Base-by-base conservation (phyloP, 805 yeast species). In the Kluyveromyces starmeri region DNA sequence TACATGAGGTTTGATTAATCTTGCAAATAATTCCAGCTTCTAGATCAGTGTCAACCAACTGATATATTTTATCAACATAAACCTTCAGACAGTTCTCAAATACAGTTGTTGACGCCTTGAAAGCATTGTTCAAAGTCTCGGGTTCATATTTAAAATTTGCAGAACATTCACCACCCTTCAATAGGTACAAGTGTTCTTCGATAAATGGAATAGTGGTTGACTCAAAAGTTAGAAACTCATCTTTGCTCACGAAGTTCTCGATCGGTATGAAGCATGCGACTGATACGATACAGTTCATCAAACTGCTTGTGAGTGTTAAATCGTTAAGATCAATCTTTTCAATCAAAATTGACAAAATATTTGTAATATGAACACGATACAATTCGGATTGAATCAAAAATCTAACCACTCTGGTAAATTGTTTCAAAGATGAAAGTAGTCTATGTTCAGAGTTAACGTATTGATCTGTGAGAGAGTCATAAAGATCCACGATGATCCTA, bases 291-390 rank as follows among this genome's bases (percentile, higher is more conserved):
- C 82, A 68, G 38, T 77, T 71, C 26, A 88, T 59, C 0, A 94
- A 71, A 34, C 74, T 69, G 11, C 76, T 65, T 0, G 95, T 78
- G 50, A 88, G 73, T 10, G 65, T 67, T 32, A 85, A 67, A 55
- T 92, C 98, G 52, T 88, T 92, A 1, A 88, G 73, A 52, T 92
- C 97, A 19, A 92, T 75, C 20, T 92, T 95, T 0, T 86, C 83
- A 6, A 86, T 54, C 2, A 78, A 62, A 55, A 84, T 66, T 18
- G 77, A 71, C 25, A 88, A 53, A 11, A 92, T 62, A 35, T 94
- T 72, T 0, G 94, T 74, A 9, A 85, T 61, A 48, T 92, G 98
- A 9, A 83, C 75, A 28, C 95, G 64, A 50, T 71, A 84, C 2
- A 75, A 56, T 1, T 79, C 79, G 2, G 72, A 65, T 5, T 61